Evolutionary conservation across 495 filamentous ascomycete genomes (phyloP).

Genomic region (Aspergillus sparsus): DNA sequence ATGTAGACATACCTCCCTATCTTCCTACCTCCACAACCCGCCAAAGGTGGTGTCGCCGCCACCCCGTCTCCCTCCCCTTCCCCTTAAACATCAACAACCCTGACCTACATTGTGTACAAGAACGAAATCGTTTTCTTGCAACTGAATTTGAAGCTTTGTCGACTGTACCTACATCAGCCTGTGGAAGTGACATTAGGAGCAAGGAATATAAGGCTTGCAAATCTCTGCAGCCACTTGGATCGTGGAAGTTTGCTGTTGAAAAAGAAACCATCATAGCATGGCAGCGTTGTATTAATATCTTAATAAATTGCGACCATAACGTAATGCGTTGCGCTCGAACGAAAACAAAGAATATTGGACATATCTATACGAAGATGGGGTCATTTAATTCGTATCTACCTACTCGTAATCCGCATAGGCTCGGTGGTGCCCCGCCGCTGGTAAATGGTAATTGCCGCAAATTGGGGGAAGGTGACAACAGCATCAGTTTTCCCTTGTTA

Average conservation of each 20-base stretch:
- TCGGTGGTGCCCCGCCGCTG: too few species aligned
- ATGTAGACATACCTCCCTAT: slow-evolving; percentile 75
- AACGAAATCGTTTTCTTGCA: background rate
- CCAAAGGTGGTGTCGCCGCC: slow-evolving; percentile 41
- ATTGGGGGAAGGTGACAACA: too few species aligned
- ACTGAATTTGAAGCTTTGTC: background rate
- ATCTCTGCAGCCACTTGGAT: too few species aligned
- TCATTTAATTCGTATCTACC: too few species aligned
- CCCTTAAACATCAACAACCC: slow-evolving; percentile 25
- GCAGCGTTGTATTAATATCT: background rate
- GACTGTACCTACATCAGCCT: background rate
- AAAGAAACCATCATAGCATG: background rate
- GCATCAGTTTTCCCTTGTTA: too few species aligned
- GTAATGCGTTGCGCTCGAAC: too few species aligned
- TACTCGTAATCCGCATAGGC: too few species aligned
- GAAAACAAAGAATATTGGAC: too few species aligned
- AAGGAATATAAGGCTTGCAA: background rate
- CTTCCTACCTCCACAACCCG: slow-evolving; percentile 66
- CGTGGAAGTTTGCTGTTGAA: background rate
- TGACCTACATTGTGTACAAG: background rate
- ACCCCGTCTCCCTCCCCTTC: slow-evolving; percentile 48
- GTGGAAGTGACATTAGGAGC: background rate
- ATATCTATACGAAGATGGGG: too few species aligned
- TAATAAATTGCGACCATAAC: background rate
- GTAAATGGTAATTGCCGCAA: too few species aligned